These are phyloP conservation scores for Vanrija pseudolonga DNA, from an alignment of 1,284 basidiomycete genomes.

Conservation along the genomic window DNA sequence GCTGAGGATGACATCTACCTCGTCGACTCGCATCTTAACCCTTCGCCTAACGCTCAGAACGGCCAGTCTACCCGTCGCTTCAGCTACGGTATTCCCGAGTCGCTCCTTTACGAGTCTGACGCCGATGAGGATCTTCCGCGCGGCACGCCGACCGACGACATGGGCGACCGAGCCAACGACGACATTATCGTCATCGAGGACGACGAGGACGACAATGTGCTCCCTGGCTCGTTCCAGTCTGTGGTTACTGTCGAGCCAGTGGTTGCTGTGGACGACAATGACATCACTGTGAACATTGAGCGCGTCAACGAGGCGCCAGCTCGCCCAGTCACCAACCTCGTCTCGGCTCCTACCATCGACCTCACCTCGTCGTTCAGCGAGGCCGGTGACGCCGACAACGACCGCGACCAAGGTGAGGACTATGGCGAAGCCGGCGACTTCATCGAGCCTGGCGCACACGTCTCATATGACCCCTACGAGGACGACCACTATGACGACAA, in stretches of 20 bases:
- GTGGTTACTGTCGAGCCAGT: background rate
- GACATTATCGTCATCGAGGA: background rate
- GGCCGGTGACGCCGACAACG: background rate
- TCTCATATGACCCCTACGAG: background rate
- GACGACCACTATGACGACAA: background rate
- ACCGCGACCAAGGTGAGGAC: background rate
- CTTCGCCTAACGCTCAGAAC: background rate
- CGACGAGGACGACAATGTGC: background rate
- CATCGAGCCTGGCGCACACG: background rate
- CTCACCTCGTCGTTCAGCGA: too few relatives aligned
- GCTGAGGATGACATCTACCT: background rate
- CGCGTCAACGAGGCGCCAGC: background rate
- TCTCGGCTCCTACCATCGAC: too few relatives aligned
- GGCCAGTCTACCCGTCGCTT: background rate
- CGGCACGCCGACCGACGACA: background rate
- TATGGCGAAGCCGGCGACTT: background rate
- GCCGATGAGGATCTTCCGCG: constrained; percentile 7
- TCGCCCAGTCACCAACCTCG: background rate
- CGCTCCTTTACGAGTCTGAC: constrained; percentile 14
- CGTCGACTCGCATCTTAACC: background rate
- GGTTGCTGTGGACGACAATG: background rate
- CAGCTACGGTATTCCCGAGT: constrained; percentile 11
- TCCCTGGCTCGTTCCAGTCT: background rate
- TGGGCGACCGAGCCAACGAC: background rate
- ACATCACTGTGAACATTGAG: background rate